phyloP scores from a whole-genome alignment of 1,139 yeast genomes.

The Hyphopichia buzzinii region DNA sequence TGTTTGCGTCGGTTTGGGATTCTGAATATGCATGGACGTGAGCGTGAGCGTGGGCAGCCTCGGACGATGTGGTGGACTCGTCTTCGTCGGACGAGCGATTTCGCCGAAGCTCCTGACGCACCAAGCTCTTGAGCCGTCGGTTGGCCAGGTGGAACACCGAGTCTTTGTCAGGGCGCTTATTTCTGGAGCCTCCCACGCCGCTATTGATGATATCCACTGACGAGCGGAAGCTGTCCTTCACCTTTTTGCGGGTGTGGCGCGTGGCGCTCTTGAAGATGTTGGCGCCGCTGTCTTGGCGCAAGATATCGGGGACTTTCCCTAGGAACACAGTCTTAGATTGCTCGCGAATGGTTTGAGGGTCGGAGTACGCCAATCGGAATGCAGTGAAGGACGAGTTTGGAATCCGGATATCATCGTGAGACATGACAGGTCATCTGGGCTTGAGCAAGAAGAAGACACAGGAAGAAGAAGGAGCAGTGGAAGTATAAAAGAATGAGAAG shows the following conservation, averaged over 20 bases:
- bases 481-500: too few species aligned
- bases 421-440: too few species aligned
- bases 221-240: slow-evolving; percentile 12
- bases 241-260: slow-evolving; percentile 13
- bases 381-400: slow-evolving; percentile 79
- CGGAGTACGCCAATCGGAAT: slow-evolving; percentile 54
- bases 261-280: slow-evolving; percentile 14
- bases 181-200: slow-evolving; percentile 11
- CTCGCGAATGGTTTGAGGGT: slow-evolving; percentile 48
- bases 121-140: not conserved
- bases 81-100: not conserved
- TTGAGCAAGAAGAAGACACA: too few species aligned
- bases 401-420: too few species aligned
- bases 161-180: not conserved
- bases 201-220: slow-evolving; percentile 13
- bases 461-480: too few species aligned
- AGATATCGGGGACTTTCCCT: slow-evolving; percentile 65
- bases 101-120: not conserved
- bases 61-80: not conserved
- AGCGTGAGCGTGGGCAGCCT: not conserved
- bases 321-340: slow-evolving; percentile 52
- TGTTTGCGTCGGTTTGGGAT: not conserved
- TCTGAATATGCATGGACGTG: too few species aligned
- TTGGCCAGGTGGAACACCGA: not conserved
- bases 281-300: slow-evolving; percentile 43